phyloP scores from a whole-genome alignment of 2,329 filamentous ascomycete genomes.

The Fusarium concolor region DNA sequence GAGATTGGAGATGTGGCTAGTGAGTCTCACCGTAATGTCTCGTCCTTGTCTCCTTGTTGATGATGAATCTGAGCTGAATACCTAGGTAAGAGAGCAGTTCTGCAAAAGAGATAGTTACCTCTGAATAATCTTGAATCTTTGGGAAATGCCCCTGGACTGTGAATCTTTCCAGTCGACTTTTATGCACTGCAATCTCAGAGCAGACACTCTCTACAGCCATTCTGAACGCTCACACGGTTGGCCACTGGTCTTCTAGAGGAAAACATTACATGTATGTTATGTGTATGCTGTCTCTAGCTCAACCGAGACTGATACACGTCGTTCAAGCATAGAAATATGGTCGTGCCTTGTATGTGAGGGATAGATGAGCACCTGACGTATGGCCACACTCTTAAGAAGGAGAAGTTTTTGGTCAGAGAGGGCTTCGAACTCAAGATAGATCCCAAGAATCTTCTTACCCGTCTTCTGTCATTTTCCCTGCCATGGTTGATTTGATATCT shows the following conservation, averaged over 20 bases:
- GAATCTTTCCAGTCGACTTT: too few relatives aligned
- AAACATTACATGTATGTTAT: too few relatives aligned
- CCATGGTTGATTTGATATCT: neutral
- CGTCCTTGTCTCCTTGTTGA: neutral
- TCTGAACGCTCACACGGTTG: too few relatives aligned
- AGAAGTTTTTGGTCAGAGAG: neutral
- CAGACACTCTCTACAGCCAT: too few relatives aligned
- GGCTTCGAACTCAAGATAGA: neutral
- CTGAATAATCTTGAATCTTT: too few relatives aligned
- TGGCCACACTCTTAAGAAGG: neutral
- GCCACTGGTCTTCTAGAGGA: too few relatives aligned
- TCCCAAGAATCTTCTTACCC: too few relatives aligned
- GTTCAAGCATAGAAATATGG: neutral
- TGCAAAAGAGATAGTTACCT: neutral
- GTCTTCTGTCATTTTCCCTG: neutral
- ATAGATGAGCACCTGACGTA: neutral
- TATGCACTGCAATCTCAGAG: too few relatives aligned
- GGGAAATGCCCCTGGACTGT: neutral
- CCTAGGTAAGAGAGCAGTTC: neutral
- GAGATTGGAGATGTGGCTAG: constrained; percentile 21
- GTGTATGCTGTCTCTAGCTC: too few relatives aligned
- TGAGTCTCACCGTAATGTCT: neutral
- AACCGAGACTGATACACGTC: too few relatives aligned
- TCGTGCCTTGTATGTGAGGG: neutral
- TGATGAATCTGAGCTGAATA: neutral